These are phyloP conservation scores for Talaromyces liani DNA, from an alignment of 495 filamentous ascomycete species.

Conservation along the genomic window DNA sequence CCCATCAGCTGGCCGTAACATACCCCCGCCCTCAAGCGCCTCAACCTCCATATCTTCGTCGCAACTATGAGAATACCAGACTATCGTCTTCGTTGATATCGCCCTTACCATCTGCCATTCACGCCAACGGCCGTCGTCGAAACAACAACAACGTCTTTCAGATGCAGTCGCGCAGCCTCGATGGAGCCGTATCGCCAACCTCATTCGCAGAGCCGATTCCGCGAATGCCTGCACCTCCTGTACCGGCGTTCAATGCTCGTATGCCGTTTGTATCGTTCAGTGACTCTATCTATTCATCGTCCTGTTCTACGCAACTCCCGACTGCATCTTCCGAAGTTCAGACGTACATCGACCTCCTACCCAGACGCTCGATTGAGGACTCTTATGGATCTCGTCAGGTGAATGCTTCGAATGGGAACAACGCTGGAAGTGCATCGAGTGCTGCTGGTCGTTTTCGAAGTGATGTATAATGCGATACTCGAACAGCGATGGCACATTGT, in stretches of 20 bases:
- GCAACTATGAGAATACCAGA: neutral
- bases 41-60: constrained; percentile 2
- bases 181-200: neutral
- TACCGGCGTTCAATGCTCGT: constrained; percentile 6
- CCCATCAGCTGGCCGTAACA: neutral
- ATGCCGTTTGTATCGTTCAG: constrained; percentile 6
- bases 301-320: neutral
- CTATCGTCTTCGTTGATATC: neutral
- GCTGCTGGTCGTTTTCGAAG: neutral
- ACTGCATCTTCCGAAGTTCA: neutral
- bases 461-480: neutral
- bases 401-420: neutral
- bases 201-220: constrained; percentile 1
- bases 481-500: neutral
- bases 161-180: neutral
- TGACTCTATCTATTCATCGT: constrained; percentile 10
- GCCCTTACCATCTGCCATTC: neutral
- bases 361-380: neutral
- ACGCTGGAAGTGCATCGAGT: neutral
- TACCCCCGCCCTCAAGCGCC: constrained; percentile 1
- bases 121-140: neutral
- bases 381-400: neutral
- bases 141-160: neutral
- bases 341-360: neutral
- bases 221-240: neutral